Evolutionary conservation across 768 basidiomycete species (phyloP).

Genomic region (Kwoniella dendrophila): DNA sequence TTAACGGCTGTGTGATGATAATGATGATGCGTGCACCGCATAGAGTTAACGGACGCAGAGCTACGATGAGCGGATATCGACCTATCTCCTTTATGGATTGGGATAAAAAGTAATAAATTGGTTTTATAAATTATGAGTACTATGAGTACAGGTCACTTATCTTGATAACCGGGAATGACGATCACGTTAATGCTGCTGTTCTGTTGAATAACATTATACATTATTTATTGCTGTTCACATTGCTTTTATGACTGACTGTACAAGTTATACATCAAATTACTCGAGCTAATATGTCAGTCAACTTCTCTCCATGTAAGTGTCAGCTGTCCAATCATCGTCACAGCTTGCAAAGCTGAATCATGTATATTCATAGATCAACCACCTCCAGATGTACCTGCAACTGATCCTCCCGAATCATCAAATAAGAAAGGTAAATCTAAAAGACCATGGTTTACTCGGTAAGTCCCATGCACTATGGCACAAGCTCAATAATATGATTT

Average conservation of each 20-base stretch:
- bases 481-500: no score
- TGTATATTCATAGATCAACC: slow-evolving; percentile 44
- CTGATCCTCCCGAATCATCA: slow-evolving; percentile 46
- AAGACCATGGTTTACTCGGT: slow-evolving; percentile 64
- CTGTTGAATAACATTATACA: no score
- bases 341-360: slow-evolving; percentile 22
- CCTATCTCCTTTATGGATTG: no score
- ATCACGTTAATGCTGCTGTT: no score
- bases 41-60: no score
- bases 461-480: slow-evolving; percentile 31
- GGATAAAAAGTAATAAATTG: no score
- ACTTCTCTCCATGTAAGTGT: slow-evolving; percentile 54
- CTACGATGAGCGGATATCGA: no score
- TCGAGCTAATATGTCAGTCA: slow-evolving; percentile 35
- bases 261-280: not conserved
- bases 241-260: no score
- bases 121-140: no score
- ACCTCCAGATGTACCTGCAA: slow-evolving; percentile 52
- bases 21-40: not conserved
- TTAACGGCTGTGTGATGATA: not conserved
- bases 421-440: slow-evolving; percentile 50
- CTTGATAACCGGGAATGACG: no score
- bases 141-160: no score
- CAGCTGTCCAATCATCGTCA: not conserved
- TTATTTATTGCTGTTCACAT: no score